A percentile compares a stretch with the other conserved stretches of the same genome.
phyloP scores from a whole-genome alignment of 352 stramenopile genomes.

The Phytophthora europaea region DNA sequence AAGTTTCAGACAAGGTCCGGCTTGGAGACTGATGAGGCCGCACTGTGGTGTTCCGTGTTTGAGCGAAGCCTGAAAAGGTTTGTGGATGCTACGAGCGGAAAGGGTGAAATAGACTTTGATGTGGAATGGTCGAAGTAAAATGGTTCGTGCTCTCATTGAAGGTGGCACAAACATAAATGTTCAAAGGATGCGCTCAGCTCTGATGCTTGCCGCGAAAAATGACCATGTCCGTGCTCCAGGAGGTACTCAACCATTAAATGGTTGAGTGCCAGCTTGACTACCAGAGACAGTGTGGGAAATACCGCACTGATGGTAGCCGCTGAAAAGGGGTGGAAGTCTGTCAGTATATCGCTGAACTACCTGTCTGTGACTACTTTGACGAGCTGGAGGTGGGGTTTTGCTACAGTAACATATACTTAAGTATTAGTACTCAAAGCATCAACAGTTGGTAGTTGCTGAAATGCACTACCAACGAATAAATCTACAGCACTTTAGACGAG shows the following conservation, averaged over 20 bases:
- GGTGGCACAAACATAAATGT: neutral
- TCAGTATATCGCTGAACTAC: neutral
- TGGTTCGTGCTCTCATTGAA: neutral
- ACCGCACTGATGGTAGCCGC: neutral
- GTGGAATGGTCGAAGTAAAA: neutral
- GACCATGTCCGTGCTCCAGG: neutral
- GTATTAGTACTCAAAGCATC: too few relatives aligned
- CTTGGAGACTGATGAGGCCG: too few relatives aligned
- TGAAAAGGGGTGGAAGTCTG: neutral
- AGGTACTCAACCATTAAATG: neutral
- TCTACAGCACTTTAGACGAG: too few relatives aligned
- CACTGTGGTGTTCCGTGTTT: neutral
- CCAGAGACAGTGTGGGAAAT: neutral
- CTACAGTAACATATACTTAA: too few relatives aligned
- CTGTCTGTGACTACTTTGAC: neutral
- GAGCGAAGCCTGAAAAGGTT: neutral
- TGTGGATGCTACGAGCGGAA: neutral
- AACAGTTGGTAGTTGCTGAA: too few relatives aligned
- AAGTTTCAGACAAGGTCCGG: too few relatives aligned
- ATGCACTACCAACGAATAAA: too few relatives aligned
- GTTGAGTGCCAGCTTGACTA: neutral
- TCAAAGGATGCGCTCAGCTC: neutral
- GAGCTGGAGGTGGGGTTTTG: too few relatives aligned
- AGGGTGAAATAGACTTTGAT: neutral
- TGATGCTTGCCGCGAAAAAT: neutral